Evolutionary conservation across 139 green algal genomes (phyloP), one percentile per base, ranked within the genome.

Genomic region (Diplosphaera chodatii): DNA sequence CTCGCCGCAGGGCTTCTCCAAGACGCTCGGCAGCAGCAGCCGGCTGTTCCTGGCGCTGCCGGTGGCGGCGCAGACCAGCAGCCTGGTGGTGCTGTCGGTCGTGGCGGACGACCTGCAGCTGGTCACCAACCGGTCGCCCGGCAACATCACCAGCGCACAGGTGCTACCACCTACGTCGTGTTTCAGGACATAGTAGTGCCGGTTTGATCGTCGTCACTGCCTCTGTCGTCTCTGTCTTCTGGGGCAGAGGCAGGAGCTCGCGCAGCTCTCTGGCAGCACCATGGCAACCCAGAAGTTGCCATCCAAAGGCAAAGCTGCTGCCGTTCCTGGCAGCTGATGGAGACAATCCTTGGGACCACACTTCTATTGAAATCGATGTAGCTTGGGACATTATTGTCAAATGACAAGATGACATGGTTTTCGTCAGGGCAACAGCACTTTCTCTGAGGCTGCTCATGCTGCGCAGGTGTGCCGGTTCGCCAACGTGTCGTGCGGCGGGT

Each of bases 41-140:
- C 78, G 78, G 5, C 68, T 92, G 22, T 86, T 70, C 1, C 83
- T 94, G 55, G 83, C 79, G 6, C 80, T 93, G 32, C 89, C 89
- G 8, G 68, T 92, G 1, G 73, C 71, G 21, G 74, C 63, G 64
- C 76, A 82, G 30, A 69, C 67, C 15, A 86, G 78, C 64, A 91
- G 82, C 37, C 37, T 48, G 10, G 10, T 48, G 6, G 55, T 63
- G 55, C 55, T 63, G 25, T 22, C 55, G 23, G 4, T 30, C 4
- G 4, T 22, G 22, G 55, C 55, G 23, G 21, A 28, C 23, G 4
- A 28, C 22, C 23, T 22, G 55, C 21, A 28, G 55, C 22, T n/a
- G 16, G 55, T 63, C 55, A 63, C 22, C 8, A 30, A 30, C 8
- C 4, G 10, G 10, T 63, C 22, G 4, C 21, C 22, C 23, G 23